Evolutionary conservation across 164 flowering plant species (phyloP).

Genomic region (Platanus orientalis): DNA sequence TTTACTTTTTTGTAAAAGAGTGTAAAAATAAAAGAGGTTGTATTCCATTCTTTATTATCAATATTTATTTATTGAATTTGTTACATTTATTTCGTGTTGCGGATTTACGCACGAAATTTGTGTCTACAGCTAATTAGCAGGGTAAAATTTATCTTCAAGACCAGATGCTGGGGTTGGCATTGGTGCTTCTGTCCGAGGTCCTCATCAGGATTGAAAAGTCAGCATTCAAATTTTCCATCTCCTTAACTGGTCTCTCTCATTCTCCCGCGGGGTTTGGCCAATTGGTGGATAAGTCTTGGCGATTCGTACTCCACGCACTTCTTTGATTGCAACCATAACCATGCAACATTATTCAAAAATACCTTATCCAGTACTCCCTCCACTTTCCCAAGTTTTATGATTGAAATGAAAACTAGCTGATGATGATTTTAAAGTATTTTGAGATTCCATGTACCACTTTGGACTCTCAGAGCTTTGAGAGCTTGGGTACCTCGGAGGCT

Average conservation of each 20-base stretch:
- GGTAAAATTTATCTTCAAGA: slow-evolving; percentile 86
- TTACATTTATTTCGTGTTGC: too few relatives aligned
- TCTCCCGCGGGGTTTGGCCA: slow-evolving; percentile 90
- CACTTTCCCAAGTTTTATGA: slow-evolving; percentile 86
- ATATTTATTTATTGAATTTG: too few relatives aligned
- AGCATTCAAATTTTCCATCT: slow-evolving; percentile 73
- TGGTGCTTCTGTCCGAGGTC: slow-evolving; percentile 78
- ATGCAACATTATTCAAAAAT: slow-evolving; percentile 32
- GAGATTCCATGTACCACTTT: slow-evolving; percentile 34
- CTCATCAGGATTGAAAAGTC: slow-evolving; percentile 50
- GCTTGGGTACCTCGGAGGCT: too few relatives aligned
- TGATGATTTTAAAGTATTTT: slow-evolving; percentile 83
- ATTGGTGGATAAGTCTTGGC: slow-evolving; percentile 64
- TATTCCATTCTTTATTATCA: too few relatives aligned
- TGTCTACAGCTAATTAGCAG: too few relatives aligned
- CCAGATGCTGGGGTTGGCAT: slow-evolving; percentile 81
- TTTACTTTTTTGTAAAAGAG: too few relatives aligned
- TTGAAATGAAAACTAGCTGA: slow-evolving; percentile 70
- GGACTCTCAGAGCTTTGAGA: slow-evolving; percentile 52
- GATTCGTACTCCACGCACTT: slow-evolving; percentile 28
- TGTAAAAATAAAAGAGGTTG: too few relatives aligned
- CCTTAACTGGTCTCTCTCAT: slow-evolving; percentile 93
- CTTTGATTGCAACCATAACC: slow-evolving; percentile 17
- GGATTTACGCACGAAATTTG: too few relatives aligned
- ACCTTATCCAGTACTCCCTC: slow-evolving; percentile 31